Percentiles rank a stretch among this genome's conserved stretches.
These are phyloP conservation scores for Mortierella sp. DNA, from an alignment of 371 early-diverging fungal species.

Conservation along the genomic window DNA sequence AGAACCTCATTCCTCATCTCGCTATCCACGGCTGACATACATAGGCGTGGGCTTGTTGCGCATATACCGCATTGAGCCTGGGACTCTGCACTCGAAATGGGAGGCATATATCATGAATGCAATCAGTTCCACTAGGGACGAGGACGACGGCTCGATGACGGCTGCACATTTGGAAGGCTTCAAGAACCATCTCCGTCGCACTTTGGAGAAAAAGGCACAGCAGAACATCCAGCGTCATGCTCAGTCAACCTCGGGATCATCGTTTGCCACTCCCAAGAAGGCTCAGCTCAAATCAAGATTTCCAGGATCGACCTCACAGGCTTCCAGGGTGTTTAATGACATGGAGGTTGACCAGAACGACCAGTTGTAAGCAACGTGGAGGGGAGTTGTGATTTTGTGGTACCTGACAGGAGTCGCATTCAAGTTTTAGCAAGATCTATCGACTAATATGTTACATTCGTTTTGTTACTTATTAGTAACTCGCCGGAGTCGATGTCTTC, in stretches of 20 bases:
- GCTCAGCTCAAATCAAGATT: slow-evolving; percentile 34
- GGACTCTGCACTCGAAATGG: slow-evolving; percentile 57
- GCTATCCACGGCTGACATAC: not conserved
- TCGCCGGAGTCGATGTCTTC: slow-evolving; percentile 9
- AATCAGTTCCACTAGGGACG: slow-evolving; percentile 8
- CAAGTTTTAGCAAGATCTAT: not conserved
- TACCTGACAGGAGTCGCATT: not conserved
- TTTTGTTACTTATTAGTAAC: not conserved
- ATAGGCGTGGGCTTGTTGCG: slow-evolving; percentile 40
- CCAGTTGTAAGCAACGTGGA: slow-evolving; percentile 12
- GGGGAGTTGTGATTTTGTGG: not conserved
- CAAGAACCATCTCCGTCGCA: slow-evolving; percentile 34
- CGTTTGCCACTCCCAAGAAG: slow-evolving; percentile 24
- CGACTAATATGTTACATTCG: not conserved
- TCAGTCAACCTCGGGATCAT: slow-evolving; percentile 20
- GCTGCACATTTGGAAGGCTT: slow-evolving; percentile 36
- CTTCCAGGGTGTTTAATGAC: slow-evolving; percentile 14
- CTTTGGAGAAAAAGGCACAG: slow-evolving; percentile 34
- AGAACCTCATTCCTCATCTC: not conserved
- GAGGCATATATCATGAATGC: slow-evolving; percentile 53
- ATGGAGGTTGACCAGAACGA: slow-evolving; percentile 16
- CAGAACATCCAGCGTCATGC: slow-evolving; percentile 15
- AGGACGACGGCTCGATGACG: slow-evolving; percentile 43
- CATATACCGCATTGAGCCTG: slow-evolving; percentile 45
- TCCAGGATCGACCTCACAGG: slow-evolving; percentile 13